Conservation (phyloP, 2,329 filamentous ascomycete genomes). For the Venturia asperata region DNA sequence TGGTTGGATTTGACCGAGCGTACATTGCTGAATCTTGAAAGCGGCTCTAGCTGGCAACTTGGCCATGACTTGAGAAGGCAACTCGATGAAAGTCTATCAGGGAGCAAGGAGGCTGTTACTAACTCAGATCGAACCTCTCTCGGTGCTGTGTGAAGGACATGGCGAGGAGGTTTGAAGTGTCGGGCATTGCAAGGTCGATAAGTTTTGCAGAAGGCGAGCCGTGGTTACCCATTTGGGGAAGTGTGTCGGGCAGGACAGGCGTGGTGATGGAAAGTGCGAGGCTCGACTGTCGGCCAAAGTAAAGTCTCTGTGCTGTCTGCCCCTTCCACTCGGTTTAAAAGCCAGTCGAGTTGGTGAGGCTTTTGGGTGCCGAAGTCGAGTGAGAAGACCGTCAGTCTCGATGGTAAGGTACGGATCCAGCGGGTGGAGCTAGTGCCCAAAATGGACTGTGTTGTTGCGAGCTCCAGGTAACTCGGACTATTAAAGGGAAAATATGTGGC, state of each 20-base stretch:
- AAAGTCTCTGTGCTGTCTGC: not conserved
- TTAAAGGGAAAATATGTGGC: not conserved
- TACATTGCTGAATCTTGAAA: conserved; percentile 8
- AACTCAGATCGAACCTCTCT: not conserved
- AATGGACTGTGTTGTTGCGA: not conserved
- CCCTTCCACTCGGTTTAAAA: not conserved
- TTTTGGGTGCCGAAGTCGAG: not conserved
- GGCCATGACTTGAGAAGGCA: not conserved
- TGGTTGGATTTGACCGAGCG: not conserved
- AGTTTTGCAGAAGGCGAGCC: not conserved
- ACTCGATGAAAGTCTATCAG: not conserved
- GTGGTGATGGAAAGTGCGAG: not conserved
- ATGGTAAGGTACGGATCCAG: not conserved
- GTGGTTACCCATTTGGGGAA: conserved; percentile 13
- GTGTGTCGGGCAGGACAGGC: not conserved
- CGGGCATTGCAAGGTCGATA: not conserved
- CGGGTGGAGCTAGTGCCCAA: not conserved
- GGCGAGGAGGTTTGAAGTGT: not conserved
- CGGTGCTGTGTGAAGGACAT: conserved; percentile 8
- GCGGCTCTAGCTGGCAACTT: not conserved
- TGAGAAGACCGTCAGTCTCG: not conserved
- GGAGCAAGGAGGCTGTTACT: not conserved
- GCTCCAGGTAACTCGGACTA: not conserved
- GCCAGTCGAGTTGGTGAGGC: not conserved
- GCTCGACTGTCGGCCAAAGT: not conserved